Conservation (phyloP, 179 eudicot species). For the Corrigiola litoralis region DNA sequence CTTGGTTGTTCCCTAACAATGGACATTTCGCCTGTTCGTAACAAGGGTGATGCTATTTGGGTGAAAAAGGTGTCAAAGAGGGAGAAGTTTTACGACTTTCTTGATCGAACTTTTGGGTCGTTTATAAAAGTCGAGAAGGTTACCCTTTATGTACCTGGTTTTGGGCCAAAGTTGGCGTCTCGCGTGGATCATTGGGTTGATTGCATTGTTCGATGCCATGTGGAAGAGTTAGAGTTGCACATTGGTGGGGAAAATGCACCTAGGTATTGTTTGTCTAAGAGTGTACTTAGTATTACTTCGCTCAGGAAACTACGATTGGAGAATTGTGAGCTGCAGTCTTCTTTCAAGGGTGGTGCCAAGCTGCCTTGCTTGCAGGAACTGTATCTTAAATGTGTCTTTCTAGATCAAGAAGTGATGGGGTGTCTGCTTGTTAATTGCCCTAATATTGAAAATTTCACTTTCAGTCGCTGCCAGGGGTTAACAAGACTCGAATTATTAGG, state of each 20-base stretch:
- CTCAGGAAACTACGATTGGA: background rate
- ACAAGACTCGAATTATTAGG: constrained; percentile 3
- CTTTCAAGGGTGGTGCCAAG: background rate
- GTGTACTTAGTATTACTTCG: constrained; percentile 3
- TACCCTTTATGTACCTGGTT: background rate
- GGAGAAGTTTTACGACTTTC: background rate
- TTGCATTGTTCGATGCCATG: background rate
- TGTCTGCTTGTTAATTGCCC: constrained; percentile 1
- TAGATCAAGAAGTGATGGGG: background rate
- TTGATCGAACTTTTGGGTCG: constrained; percentile 6
- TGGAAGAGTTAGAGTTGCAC: background rate
- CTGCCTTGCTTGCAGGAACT: constrained; percentile 4
- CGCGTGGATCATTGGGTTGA: constrained; percentile 16
- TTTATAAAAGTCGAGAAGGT: constrained; percentile 8
- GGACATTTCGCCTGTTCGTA: background rate
- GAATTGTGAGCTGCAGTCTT: constrained; percentile 1
- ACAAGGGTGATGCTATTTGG: background rate
- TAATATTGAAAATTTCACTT: background rate
- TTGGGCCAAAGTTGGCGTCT: background rate
- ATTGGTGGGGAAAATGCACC: background rate
- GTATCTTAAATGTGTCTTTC: background rate
- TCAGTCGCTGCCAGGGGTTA: background rate
- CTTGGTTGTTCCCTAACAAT: too few relatives aligned
- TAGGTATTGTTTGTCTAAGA: constrained; percentile 15
- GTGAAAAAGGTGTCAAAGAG: background rate